Conservation (phyloP, 225 moss, liverwort and hornwort genomes). For the Bryum argenteum region DNA sequence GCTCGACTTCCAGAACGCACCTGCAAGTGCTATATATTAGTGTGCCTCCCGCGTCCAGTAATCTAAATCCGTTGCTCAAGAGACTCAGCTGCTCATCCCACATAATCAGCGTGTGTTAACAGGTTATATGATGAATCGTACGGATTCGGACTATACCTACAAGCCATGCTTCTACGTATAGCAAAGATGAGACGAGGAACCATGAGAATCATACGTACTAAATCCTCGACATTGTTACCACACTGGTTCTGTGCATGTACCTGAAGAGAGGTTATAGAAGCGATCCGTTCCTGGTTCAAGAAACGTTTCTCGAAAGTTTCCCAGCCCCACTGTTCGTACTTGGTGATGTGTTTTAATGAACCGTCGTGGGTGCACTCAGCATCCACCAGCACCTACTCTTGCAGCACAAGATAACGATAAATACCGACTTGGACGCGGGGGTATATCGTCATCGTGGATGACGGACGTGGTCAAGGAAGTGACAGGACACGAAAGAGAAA, state of each 20-base stretch:
- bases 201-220: background rate
- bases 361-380: slow-evolving; percentile 99
- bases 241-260: slow-evolving; percentile 29
- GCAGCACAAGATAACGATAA: slow-evolving; percentile 18
- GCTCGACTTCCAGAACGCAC: slow-evolving; percentile 37
- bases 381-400: slow-evolving; percentile 85
- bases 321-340: slow-evolving; percentile 98
- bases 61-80: slow-evolving; percentile 81
- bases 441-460: too few species aligned
- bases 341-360: slow-evolving; percentile 88
- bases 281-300: slow-evolving; percentile 76
- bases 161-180: background rate
- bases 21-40: slow-evolving; percentile 98
- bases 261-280: slow-evolving; percentile 84
- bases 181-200: background rate
- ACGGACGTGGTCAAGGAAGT: background rate
- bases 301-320: slow-evolving; percentile 93
- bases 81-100: slow-evolving; percentile 71
- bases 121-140: background rate
- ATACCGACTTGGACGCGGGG: background rate
- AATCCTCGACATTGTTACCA: slow-evolving; percentile 12
- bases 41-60: slow-evolving; percentile 72
- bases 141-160: background rate
- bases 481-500: slow-evolving; percentile 4
- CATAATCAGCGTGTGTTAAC: slow-evolving; percentile 17